These are phyloP conservation scores for Talaromyces islandicus DNA, from an alignment of 2,329 filamentous ascomycete genomes.

Conservation along the genomic window DNA sequence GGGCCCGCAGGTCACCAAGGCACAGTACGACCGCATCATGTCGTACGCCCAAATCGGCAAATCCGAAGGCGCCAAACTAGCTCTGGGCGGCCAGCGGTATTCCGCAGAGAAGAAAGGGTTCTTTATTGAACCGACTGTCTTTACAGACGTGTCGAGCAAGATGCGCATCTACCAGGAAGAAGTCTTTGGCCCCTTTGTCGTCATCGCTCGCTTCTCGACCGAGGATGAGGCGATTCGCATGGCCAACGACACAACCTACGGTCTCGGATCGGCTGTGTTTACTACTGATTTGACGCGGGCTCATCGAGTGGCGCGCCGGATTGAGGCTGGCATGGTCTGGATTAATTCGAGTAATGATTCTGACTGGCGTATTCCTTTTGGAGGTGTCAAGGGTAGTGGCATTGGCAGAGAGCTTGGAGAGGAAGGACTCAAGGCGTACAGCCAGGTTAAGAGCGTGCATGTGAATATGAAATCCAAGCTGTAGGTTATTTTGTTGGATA, in stretches of 20 bases:
- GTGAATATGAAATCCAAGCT: slow-evolving; percentile 34
- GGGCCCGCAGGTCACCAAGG: slow-evolving; percentile 41
- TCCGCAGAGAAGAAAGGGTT: slow-evolving; percentile 30
- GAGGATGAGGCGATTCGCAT: slow-evolving; percentile 33
- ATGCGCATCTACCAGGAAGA: slow-evolving; percentile 39
- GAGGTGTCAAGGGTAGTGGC: slow-evolving; percentile 41
- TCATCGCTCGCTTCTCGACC: slow-evolving; percentile 33
- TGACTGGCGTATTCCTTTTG: slow-evolving; percentile 36
- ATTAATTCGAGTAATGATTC: slow-evolving; percentile 40
- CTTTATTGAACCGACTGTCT: slow-evolving; percentile 35
- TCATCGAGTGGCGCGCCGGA: slow-evolving; percentile 35
- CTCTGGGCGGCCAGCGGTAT: slow-evolving; percentile 30
- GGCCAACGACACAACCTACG: slow-evolving; percentile 38
- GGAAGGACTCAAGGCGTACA: slow-evolving; percentile 35
- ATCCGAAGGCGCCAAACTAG: slow-evolving; percentile 33
- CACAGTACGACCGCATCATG: slow-evolving; percentile 40
- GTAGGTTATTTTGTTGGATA: slow-evolving; percentile 9
- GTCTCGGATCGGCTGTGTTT: slow-evolving; percentile 38
- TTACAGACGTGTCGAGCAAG: slow-evolving; percentile 26
- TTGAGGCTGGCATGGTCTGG: slow-evolving; percentile 43
- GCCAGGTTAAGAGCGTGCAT: slow-evolving; percentile 36
- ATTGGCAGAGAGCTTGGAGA: slow-evolving; percentile 46
- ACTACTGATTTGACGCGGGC: slow-evolving; percentile 35
- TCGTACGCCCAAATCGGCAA: slow-evolving; percentile 40
- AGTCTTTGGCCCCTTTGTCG: slow-evolving; percentile 40